Evolutionary conservation across 345 rosid species (phyloP).

Genomic region (Garcia nutans): DNA sequence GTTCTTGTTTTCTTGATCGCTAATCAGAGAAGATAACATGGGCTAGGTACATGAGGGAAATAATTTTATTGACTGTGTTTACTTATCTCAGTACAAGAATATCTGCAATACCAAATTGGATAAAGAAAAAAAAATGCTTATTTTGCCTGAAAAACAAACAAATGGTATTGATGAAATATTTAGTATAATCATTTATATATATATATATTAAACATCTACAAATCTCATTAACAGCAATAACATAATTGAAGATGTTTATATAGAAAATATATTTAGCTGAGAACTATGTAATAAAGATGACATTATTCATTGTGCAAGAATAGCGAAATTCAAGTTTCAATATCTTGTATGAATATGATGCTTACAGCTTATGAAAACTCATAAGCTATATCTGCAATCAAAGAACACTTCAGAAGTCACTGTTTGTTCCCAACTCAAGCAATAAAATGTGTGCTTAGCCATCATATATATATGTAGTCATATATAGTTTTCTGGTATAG

Average conservation of each 20-base stretch:
- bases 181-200: not conserved
- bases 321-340: constrained; percentile 4
- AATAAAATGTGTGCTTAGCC: not conserved
- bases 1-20: not conserved
- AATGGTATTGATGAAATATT: not conserved
- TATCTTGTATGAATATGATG: not conserved
- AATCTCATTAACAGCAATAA: not conserved
- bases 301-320: not conserved
- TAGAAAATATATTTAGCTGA: not conserved
- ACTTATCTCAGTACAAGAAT: not conserved
- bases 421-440: not conserved
- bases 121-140: not conserved
- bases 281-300: not conserved
- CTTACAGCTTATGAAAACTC: not conserved
- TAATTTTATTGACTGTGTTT: not conserved
- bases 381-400: not conserved
- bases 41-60: not conserved
- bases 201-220: no score
- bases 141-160: not conserved
- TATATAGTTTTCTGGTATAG: no score
- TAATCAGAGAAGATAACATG: not conserved
- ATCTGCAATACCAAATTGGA: not conserved
- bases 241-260: not conserved
- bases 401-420: not conserved
- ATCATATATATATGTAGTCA: no score